Conservation (phyloP, 2,329 filamentous ascomycete genomes). For the Sarocladium brachiariae region DNA sequence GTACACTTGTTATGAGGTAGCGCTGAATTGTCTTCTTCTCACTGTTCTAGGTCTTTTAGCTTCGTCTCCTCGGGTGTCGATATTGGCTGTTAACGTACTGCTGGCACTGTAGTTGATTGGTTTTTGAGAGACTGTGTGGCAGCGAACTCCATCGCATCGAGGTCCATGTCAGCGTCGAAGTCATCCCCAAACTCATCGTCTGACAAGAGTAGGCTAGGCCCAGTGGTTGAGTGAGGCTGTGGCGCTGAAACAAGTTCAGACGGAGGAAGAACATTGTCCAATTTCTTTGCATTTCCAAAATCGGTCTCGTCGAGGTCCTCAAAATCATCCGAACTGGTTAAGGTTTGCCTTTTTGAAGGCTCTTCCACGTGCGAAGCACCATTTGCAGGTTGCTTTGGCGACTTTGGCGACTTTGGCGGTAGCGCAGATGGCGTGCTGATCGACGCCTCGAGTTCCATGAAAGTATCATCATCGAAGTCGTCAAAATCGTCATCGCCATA, state of each 20-base stretch:
- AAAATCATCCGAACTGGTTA: slow-evolving; percentile 43
- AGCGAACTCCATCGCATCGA: slow-evolving; percentile 66
- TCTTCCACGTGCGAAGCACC: not conserved
- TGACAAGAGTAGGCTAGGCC: not conserved
- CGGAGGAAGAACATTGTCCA: slow-evolving; percentile 5
- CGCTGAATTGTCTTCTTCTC: slow-evolving; percentile 75
- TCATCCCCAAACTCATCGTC: slow-evolving; percentile 30
- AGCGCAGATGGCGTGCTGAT: slow-evolving; percentile 23
- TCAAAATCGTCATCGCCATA: slow-evolving; percentile 55
- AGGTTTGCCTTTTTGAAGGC: not conserved
- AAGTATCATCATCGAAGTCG: slow-evolving; percentile 54
- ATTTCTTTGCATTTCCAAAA: slow-evolving; percentile 38
- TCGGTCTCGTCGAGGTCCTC: slow-evolving; percentile 60
- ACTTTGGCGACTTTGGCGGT: not conserved
- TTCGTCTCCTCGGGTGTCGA: slow-evolving; percentile 19
- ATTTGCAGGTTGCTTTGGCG: not conserved
- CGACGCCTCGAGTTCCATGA: slow-evolving; percentile 47
- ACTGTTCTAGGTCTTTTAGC: slow-evolving; percentile 64
- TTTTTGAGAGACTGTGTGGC: slow-evolving; percentile 58
- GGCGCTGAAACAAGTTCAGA: not conserved
- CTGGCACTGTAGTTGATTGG: slow-evolving; percentile 19
- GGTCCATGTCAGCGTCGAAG: slow-evolving; percentile 68
- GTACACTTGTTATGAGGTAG: slow-evolving; percentile 71
- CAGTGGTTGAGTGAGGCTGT: not conserved
- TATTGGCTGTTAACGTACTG: slow-evolving; percentile 29